Evolutionary conservation across 1,284 basidiomycete genomes (phyloP).

Genomic region (Trametes versicolor): DNA sequence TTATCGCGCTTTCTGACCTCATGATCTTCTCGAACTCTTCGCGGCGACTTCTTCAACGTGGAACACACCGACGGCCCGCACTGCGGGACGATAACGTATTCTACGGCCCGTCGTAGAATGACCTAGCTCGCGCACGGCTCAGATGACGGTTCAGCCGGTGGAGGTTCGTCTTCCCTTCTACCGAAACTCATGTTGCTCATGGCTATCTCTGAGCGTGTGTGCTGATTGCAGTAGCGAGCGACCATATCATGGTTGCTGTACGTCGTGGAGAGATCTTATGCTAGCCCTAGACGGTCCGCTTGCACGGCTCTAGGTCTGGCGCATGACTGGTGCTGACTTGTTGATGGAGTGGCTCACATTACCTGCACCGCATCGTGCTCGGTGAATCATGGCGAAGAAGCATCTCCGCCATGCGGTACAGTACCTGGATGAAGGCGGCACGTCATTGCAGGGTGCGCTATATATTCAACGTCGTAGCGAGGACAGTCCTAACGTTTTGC

Average conservation of each 20-base stretch:
- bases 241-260: not conserved
- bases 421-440: slow-evolving; percentile 6
- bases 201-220: not conserved
- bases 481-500: not conserved
- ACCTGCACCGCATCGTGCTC: slow-evolving; percentile 8
- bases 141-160: slow-evolving; percentile 1
- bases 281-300: not conserved
- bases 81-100: not conserved
- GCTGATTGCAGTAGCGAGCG: not conserved
- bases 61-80: not conserved
- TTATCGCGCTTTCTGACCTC: not conserved
- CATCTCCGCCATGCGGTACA: slow-evolving; percentile 13
- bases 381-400: slow-evolving; percentile 10
- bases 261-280: not conserved
- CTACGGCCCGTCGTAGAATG: slow-evolving; percentile 9
- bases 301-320: not conserved
- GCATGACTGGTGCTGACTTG: slow-evolving; percentile 1
- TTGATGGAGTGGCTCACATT: not conserved
- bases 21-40: slow-evolving; percentile 19
- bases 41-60: not conserved
- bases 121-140: not conserved
- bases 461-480: slow-evolving; percentile 4
- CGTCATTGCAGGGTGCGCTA: slow-evolving; percentile 4
- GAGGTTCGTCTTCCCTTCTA: not conserved
- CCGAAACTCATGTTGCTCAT: not conserved